Percentiles rank a stretch among this genome's conserved stretches.
Evolutionary conservation across 441 rosid species (phyloP).

Genomic region (Erodium trifolium): DNA sequence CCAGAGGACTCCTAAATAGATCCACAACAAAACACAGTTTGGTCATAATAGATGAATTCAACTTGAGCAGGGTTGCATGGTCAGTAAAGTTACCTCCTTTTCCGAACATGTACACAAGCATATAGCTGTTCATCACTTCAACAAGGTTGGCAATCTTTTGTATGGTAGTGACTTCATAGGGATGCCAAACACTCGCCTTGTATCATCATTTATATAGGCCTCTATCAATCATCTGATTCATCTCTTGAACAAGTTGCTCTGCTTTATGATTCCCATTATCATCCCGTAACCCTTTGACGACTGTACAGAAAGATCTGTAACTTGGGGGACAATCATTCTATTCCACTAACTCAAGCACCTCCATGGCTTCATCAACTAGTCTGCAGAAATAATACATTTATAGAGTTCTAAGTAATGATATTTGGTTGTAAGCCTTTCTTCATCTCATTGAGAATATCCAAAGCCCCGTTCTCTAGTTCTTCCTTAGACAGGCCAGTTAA

Average conservation of each 20-base stretch:
- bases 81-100: background rate
- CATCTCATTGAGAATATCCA: background rate
- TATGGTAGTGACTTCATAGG: background rate
- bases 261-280: background rate
- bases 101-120: background rate
- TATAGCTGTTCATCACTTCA: background rate
- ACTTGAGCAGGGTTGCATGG: background rate
- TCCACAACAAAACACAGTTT: background rate
- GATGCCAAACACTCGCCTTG: background rate
- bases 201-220: background rate
- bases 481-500: background rate
- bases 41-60: background rate
- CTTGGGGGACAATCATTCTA: background rate
- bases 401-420: background rate
- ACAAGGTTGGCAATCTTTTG: background rate
- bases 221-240: background rate
- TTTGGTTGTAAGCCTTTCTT: background rate
- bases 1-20: background rate
- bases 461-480: background rate
- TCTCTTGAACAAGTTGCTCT: background rate
- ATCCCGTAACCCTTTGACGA: background rate
- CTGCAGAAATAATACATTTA: background rate
- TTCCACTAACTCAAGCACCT: background rate
- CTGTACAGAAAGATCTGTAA: background rate
- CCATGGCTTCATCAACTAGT: background rate